Conservation (phyloP, 495 filamentous ascomycete species). For the Neurospora sp. region DNA sequence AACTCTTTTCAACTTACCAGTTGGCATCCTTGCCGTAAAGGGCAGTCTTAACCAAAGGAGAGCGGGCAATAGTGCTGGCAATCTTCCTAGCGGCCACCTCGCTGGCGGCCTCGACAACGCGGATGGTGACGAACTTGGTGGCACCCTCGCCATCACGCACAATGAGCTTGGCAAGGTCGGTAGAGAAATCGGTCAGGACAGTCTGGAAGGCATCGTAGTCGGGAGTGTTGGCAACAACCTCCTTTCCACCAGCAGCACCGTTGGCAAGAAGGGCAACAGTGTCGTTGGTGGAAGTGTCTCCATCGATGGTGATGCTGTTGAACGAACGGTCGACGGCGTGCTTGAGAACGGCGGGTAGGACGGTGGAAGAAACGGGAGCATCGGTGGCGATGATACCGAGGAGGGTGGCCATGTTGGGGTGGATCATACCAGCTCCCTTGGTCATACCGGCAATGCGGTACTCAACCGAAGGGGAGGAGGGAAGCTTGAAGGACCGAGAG, state of each 20-base stretch:
- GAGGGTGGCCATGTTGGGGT: conserved; percentile 97
- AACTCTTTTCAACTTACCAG: conserved; percentile 41
- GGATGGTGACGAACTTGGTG: conserved; percentile 94
- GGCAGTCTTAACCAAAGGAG: conserved; percentile 92
- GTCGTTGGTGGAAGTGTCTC: conserved; percentile 95
- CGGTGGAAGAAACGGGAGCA: conserved; percentile 60
- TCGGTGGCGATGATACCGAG: conserved; percentile 92
- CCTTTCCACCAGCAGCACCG: conserved; percentile 75
- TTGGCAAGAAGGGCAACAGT: conserved; percentile 91
- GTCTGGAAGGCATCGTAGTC: conserved; percentile 57
- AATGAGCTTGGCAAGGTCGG: conserved; percentile 80
- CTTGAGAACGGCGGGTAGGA: conserved; percentile 60
- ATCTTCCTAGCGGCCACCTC: conserved; percentile 57
- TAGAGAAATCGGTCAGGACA: conserved; percentile 65
- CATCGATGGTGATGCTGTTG: conserved; percentile 95
- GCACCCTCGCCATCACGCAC: conserved; percentile 96
- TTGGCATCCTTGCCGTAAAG: conserved; percentile 96
- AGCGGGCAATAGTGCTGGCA: conserved; percentile 83
- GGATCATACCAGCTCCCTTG: conserved; percentile 99
- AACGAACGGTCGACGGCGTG: conserved; percentile 76
- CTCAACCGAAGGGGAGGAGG: conserved; percentile 60
- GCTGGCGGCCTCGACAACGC: conserved; percentile 62
- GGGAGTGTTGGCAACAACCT: conserved; percentile 44
- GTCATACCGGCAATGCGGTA: conserved; percentile 93
- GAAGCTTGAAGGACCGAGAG: conserved; percentile 74